Percentiles rank a stretch among this genome's conserved stretches.
These are phyloP conservation scores for Hansenula anomala DNA, from an alignment of 1,139 yeast species.

Conservation along the genomic window DNA sequence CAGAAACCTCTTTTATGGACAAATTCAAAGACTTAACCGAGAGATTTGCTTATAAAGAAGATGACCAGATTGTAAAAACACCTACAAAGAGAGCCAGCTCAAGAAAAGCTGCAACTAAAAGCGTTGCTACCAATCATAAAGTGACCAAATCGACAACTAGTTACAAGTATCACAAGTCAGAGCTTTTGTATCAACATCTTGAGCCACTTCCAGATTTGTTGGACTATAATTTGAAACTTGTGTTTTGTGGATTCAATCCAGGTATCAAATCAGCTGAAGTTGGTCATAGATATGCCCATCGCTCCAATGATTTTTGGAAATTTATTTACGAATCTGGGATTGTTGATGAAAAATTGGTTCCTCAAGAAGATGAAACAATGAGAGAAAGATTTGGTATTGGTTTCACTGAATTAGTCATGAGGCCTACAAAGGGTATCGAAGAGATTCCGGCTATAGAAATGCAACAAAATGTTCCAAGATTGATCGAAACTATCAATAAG, in stretches of 20 bases:
- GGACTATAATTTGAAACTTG: slow-evolving; percentile 26
- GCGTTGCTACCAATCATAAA: neutral
- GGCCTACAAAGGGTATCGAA: slow-evolving; percentile 59
- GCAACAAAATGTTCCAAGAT: slow-evolving; percentile 47
- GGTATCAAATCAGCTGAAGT: slow-evolving; percentile 57
- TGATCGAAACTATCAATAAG: slow-evolving; percentile 40
- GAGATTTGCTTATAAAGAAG: slow-evolving; percentile 3
- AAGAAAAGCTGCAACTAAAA: neutral
- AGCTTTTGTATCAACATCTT: slow-evolving; percentile 7
- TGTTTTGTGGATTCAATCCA: slow-evolving; percentile 75
- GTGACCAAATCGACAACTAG: neutral
- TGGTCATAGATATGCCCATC: slow-evolving; percentile 77
- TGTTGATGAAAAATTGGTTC: slow-evolving; percentile 29
- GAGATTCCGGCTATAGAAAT: slow-evolving; percentile 53
- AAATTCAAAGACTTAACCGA: slow-evolving; percentile 1
- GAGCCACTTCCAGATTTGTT: slow-evolving; percentile 19
- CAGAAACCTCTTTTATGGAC: neutral
- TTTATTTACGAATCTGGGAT: slow-evolving; percentile 50
- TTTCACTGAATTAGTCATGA: slow-evolving; percentile 63
- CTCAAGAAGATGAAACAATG: slow-evolving; percentile 39
- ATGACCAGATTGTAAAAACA: neutral
- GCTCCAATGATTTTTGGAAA: slow-evolving; percentile 67
- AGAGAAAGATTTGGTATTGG: slow-evolving; percentile 48
- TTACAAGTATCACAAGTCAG: slow-evolving; percentile 2
- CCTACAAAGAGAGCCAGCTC: neutral